These are phyloP conservation scores for Lactarius hatsudake DNA, from an alignment of 768 basidiomycete genomes.

Conservation along the genomic window DNA sequence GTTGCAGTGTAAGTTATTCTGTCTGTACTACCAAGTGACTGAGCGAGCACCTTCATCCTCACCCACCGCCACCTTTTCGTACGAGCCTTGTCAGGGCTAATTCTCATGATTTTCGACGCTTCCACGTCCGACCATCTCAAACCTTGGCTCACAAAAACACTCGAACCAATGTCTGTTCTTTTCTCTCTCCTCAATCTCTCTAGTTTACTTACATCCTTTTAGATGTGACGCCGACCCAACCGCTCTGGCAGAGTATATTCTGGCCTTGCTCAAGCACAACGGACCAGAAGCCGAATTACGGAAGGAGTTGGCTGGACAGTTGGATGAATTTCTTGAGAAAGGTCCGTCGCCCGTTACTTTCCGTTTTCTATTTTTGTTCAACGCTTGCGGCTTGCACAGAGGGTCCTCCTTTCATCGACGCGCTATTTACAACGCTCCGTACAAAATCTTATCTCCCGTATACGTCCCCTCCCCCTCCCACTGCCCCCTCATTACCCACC, in stretches of 20 bases:
- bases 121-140: slow-evolving; percentile 66
- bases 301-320: slow-evolving; percentile 68
- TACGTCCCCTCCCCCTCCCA: slow-evolving; percentile 39
- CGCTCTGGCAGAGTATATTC: slow-evolving; percentile 90
- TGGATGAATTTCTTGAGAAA: slow-evolving; percentile 92
- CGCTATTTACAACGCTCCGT: slow-evolving; percentile 79
- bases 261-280: slow-evolving; percentile 90
- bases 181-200: slow-evolving; percentile 7
- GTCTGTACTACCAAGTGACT: too few species aligned
- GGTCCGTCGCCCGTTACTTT: slow-evolving; percentile 44
- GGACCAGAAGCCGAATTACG: slow-evolving; percentile 79
- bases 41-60: too few species aligned
- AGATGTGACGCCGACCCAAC: slow-evolving; percentile 97
- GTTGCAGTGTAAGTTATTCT: too few species aligned
- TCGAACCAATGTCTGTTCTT: slow-evolving; percentile 78
- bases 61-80: not conserved
- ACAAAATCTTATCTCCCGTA: slow-evolving; percentile 87
- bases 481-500: slow-evolving; percentile 36
- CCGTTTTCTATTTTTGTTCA: slow-evolving; percentile 23
- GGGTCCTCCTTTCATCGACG: slow-evolving; percentile 74
- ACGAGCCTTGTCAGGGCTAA: not conserved
- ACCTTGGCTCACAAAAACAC: slow-evolving; percentile 82
- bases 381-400: slow-evolving; percentile 40
- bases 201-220: slow-evolving; percentile 12
- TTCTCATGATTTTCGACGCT: slow-evolving; percentile 65